Evolutionary conservation across 106 monocot genomes (phyloP).

Genomic region (Dendrobium nobile): DNA sequence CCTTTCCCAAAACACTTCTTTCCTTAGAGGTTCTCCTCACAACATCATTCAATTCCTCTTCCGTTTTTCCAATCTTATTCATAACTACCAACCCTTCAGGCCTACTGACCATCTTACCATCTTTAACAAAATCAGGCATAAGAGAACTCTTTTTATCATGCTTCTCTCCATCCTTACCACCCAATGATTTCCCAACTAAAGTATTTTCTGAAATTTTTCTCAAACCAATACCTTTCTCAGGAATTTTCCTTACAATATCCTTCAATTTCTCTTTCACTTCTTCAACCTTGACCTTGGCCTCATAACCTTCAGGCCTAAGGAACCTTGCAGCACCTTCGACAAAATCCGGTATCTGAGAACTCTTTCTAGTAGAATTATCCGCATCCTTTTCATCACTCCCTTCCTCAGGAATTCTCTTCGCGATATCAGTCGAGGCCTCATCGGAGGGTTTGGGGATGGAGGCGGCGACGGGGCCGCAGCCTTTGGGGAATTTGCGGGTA

Average conservation of each 20-base stretch:
- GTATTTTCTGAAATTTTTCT: background rate
- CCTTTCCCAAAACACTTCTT: background rate
- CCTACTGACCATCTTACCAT: no score
- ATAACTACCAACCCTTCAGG: no score
- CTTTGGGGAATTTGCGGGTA: slow-evolving; percentile 3
- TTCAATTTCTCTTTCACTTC: background rate
- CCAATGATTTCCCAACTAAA: background rate
- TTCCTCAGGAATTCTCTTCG: background rate
- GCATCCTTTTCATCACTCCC: background rate
- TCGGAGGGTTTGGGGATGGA: slow-evolving; percentile 1
- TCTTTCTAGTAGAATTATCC: background rate
- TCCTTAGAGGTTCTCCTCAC: no score
- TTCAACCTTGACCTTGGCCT: background rate
- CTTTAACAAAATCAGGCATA: no score
- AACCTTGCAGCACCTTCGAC: background rate
- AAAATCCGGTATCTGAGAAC: background rate
- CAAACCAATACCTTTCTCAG: background rate
- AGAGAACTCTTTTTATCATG: background rate
- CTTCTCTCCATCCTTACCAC: background rate
- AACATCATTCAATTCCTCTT: no score
- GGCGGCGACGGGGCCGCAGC: background rate
- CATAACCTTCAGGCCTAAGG: background rate
- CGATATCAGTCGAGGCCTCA: background rate
- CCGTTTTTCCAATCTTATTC: no score
- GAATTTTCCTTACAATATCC: background rate